Evolutionary conservation across 352 stramenopile genomes (phyloP).

Genomic region (Globisporangium emineosum): DNA sequence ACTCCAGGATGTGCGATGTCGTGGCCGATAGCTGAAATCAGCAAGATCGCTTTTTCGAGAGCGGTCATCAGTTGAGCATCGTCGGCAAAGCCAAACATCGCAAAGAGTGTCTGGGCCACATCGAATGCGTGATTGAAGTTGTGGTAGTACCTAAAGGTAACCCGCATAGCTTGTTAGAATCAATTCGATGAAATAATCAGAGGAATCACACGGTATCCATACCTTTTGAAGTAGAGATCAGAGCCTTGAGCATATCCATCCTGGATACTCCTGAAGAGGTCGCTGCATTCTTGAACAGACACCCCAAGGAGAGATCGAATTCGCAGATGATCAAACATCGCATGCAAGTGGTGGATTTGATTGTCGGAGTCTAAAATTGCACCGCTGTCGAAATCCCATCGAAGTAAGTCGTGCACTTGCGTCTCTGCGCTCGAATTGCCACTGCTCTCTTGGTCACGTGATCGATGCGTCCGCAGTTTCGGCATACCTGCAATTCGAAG

Average conservation of each 20-base stretch:
- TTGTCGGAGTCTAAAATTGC: background rate
- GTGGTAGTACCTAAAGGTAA: slow-evolving; percentile 22
- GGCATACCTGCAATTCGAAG: background rate
- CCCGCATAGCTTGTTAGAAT: background rate
- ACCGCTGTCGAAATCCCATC: slow-evolving; percentile 20
- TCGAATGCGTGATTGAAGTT: slow-evolving; percentile 30
- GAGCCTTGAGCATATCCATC: slow-evolving; percentile 13
- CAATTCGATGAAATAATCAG: background rate
- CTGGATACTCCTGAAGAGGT: slow-evolving; percentile 14
- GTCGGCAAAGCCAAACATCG: slow-evolving; percentile 20
- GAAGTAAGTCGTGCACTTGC: slow-evolving; percentile 8
- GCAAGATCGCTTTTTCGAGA: slow-evolving; percentile 21
- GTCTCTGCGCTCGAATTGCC: background rate
- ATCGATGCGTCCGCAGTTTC: background rate
- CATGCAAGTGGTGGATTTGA: slow-evolving; percentile 13
- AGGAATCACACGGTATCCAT: background rate
- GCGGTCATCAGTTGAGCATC: slow-evolving; percentile 9
- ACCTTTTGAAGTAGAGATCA: slow-evolving; percentile 17
- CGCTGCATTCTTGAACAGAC: slow-evolving; percentile 4
- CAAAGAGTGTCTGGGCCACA: slow-evolving; percentile 30
- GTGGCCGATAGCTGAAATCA: slow-evolving; percentile 27
- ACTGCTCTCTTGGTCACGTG: background rate
- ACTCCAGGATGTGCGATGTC: slow-evolving; percentile 29
- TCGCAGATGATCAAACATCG: slow-evolving; percentile 19
- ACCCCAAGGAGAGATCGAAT: slow-evolving; percentile 7